A percentile compares a stretch with the other conserved stretches of the same genome.
These are phyloP conservation scores for Candida buenavistaensis DNA, from an alignment of 1,139 yeast species.

Conservation along the genomic window DNA sequence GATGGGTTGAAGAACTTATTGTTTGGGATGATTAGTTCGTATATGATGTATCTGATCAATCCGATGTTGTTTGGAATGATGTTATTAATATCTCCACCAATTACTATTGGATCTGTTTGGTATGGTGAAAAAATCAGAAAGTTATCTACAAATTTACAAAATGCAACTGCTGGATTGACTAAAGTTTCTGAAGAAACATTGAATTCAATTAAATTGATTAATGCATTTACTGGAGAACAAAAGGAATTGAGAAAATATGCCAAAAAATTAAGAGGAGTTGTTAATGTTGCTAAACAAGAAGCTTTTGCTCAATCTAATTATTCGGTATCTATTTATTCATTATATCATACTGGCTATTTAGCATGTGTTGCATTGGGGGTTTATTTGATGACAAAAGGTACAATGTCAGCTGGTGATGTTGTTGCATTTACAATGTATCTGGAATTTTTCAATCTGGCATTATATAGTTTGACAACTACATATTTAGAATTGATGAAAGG, in stretches of 20 bases:
- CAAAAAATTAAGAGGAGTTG: constrained; percentile 41
- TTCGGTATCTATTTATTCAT: constrained; percentile 44
- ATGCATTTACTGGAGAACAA: constrained; percentile 48
- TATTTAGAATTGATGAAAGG: constrained; percentile 60
- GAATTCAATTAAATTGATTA: constrained; percentile 44
- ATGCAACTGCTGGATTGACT: constrained; percentile 49
- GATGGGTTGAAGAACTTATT: constrained; percentile 49
- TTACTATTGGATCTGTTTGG: constrained; percentile 50
- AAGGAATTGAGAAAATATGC: constrained; percentile 44
- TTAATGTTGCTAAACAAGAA: constrained; percentile 44
- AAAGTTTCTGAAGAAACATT: constrained; percentile 49
- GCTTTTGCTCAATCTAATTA: constrained; percentile 51
- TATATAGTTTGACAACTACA: constrained; percentile 50
- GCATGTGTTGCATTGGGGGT: constrained; percentile 49
- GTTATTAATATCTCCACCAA: constrained; percentile 54
- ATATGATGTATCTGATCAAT: constrained; percentile 49
- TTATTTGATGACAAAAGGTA: constrained; percentile 42
- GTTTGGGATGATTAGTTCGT: constrained; percentile 45
- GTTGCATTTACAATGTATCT: constrained; percentile 52
- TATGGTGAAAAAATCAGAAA: constrained; percentile 50
- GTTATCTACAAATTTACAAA: constrained; percentile 44
- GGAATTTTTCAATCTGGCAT: constrained; percentile 50
- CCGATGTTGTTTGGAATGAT: constrained; percentile 49
- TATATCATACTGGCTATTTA: constrained; percentile 47
- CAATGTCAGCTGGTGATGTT: constrained; percentile 48